These are phyloP conservation scores for Porogramme epimiltina DNA, from an alignment of 1,284 basidiomycete genomes.

Conservation along the genomic window DNA sequence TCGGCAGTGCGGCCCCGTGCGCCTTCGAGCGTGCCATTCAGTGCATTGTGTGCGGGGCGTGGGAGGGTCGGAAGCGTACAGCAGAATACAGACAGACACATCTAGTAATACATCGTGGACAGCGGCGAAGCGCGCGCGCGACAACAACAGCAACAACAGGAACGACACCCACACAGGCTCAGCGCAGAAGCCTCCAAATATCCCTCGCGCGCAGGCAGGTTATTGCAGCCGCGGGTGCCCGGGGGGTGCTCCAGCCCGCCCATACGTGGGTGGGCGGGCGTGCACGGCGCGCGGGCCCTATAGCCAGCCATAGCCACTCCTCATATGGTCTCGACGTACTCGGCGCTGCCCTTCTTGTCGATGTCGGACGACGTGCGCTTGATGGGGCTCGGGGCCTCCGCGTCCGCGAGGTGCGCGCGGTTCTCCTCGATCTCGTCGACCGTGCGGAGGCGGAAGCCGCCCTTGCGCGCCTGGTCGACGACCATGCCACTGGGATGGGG, in stretches of 20 bases:
- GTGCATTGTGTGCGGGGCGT: no score
- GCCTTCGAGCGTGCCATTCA: no score
- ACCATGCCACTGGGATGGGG: constrained; percentile 49
- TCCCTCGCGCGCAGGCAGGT: no score
- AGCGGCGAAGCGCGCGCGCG: not conserved
- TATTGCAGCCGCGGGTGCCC: no score
- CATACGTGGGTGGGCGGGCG: no score
- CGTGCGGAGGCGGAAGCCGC: constrained; percentile 52
- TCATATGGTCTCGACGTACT: constrained; percentile 22
- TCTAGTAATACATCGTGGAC: constrained; percentile 14
- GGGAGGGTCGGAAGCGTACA: no score
- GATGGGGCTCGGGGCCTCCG: constrained; percentile 2
- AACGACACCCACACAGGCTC: no score
- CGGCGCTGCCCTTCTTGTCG: constrained; percentile 30
- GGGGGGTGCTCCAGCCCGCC: no score
- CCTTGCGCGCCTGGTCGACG: constrained; percentile 48
- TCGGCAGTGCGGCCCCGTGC: no score
- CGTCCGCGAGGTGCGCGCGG: constrained; percentile 14
- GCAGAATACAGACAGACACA: not conserved
- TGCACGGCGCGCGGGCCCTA: no score
- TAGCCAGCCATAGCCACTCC: no score
- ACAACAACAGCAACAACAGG: not conserved
- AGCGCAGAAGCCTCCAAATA: no score
- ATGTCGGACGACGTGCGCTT: constrained; percentile 16
- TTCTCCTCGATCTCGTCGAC: constrained; percentile 41